Percentiles rank a stretch among this genome's conserved stretches.
Conservation (phyloP, 768 basidiomycete species). For the Suillus clintonianus region DNA sequence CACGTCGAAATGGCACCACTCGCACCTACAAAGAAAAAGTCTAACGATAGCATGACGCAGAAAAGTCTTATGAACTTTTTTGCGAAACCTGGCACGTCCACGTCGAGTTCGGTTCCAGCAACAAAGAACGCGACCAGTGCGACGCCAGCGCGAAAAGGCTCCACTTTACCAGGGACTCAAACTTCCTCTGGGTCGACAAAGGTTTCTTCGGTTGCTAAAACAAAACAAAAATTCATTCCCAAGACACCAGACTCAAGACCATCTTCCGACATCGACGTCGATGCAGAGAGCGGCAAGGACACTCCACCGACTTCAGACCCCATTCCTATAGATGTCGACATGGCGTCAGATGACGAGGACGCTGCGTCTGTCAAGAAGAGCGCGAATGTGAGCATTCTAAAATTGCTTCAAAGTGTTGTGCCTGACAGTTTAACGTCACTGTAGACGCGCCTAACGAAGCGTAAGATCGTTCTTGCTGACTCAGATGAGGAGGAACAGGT, state of each 20-base stretch:
- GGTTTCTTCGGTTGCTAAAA: slow-evolving; percentile 23
- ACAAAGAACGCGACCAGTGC: not conserved
- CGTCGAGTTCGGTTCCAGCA: slow-evolving; percentile 16
- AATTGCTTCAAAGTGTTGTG: not conserved
- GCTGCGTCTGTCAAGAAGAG: slow-evolving; percentile 39
- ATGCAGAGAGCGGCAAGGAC: slow-evolving; percentile 44
- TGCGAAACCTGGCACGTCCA: slow-evolving; percentile 30
- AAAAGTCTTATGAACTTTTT: slow-evolving; percentile 78
- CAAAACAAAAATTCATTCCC: slow-evolving; percentile 41
- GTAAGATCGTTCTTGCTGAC: slow-evolving; percentile 68
- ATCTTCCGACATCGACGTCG: slow-evolving; percentile 39
- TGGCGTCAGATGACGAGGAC: slow-evolving; percentile 54
- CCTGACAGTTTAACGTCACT: not conserved
- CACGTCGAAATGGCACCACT: not conserved
- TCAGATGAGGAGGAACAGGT: slow-evolving; percentile 63
- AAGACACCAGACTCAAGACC: slow-evolving; percentile 34
- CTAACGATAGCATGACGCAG: slow-evolving; percentile 57
- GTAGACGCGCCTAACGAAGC: slow-evolving; percentile 50
- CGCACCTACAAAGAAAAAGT: slow-evolving; percentile 36
- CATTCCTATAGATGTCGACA: slow-evolving; percentile 64
- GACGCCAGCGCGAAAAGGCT: not conserved
- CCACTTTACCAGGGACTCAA: not conserved
- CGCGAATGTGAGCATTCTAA: slow-evolving; percentile 33
- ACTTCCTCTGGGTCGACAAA: slow-evolving; percentile 10
- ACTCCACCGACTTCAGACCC: slow-evolving; percentile 81